Conservation (phyloP, 352 stramenopile genomes). For the Phytophthora pluvialis region DNA sequence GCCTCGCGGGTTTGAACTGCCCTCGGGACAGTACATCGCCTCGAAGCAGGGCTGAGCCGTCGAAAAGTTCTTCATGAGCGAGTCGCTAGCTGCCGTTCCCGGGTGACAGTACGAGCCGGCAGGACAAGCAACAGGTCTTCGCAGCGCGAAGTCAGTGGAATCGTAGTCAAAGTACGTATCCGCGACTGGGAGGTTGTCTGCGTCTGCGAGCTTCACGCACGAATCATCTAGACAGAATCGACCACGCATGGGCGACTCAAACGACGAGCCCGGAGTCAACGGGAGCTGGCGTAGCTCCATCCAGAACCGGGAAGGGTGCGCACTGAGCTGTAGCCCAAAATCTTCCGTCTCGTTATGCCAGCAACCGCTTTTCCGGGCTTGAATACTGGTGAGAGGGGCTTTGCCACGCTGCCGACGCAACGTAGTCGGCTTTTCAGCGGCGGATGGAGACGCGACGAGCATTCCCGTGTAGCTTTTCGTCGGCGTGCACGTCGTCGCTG, state of each 20-base stretch:
- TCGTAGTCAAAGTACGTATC: slow-evolving; percentile 91
- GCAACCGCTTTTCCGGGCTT: slow-evolving; percentile 85
- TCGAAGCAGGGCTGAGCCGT: slow-evolving; percentile 89
- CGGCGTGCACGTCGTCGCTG: slow-evolving; percentile 87
- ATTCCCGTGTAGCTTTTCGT: slow-evolving; percentile 48
- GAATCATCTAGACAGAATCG: slow-evolving; percentile 95
- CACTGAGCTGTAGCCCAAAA: slow-evolving; percentile 94
- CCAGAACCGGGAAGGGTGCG: slow-evolving; percentile 91
- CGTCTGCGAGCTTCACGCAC: slow-evolving; percentile 89
- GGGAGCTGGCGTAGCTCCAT: slow-evolving; percentile 93
- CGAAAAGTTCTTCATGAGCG: slow-evolving; percentile 90
- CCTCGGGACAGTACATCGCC: slow-evolving; percentile 93
- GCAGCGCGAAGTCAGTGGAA: slow-evolving; percentile 71
- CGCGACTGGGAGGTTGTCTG: slow-evolving; percentile 70
- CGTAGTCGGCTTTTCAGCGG: slow-evolving; percentile 49
- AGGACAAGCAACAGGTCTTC: slow-evolving; percentile 88
- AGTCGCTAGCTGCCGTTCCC: slow-evolving; percentile 80
- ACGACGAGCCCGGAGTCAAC: slow-evolving; percentile 69
- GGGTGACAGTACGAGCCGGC: slow-evolving; percentile 90
- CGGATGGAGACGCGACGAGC: slow-evolving; percentile 37
- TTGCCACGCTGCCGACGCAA: slow-evolving; percentile 42
- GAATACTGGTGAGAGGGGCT: slow-evolving; percentile 46
- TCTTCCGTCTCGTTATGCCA: slow-evolving; percentile 96
- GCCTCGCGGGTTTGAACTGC: slow-evolving; percentile 79
- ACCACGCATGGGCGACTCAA: slow-evolving; percentile 86